Conservation (phyloP, 768 basidiomycete species). For the Mycena polygramma region DNA sequence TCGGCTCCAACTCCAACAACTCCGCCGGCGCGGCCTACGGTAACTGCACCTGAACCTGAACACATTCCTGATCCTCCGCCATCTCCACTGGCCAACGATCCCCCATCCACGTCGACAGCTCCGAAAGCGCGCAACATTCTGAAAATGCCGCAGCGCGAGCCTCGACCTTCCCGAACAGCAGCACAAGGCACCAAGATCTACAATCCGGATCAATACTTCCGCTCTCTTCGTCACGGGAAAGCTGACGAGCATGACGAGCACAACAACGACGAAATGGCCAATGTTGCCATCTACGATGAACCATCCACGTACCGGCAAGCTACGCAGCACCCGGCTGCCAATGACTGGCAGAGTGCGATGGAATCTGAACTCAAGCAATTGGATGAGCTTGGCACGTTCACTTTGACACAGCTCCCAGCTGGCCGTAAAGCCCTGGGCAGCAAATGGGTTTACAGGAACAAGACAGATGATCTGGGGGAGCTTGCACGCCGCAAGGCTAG, state of each 20-base stretch:
- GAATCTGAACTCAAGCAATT: background rate
- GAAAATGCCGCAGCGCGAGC: background rate
- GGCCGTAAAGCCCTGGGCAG: too few species aligned
- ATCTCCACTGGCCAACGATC: background rate
- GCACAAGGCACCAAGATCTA: background rate
- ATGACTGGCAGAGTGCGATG: conserved; percentile 18
- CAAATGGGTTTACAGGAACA: too few species aligned
- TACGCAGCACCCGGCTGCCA: conserved; percentile 1
- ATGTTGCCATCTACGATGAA: conserved; percentile 18
- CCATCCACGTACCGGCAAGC: conserved; percentile 17
- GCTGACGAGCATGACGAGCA: conserved; percentile 6
- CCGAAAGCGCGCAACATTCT: background rate
- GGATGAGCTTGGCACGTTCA: conserved; percentile 3
- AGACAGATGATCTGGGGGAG: too few species aligned
- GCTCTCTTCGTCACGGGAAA: background rate
- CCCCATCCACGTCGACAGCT: background rate
- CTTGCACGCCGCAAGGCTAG: too few species aligned
- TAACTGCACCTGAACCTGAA: too few species aligned
- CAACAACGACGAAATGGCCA: background rate
- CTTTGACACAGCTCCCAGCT: too few species aligned
- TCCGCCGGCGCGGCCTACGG: too few species aligned
- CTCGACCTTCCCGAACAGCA: background rate
- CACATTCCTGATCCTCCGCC: too few species aligned
- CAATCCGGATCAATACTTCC: background rate
- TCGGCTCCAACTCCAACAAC: background rate